Evolutionary conservation across 2,329 filamentous ascomycete species (phyloP), one percentile per base, ranked within the genome.

Genomic region (Colletotrichum ledebouriae): DNA sequence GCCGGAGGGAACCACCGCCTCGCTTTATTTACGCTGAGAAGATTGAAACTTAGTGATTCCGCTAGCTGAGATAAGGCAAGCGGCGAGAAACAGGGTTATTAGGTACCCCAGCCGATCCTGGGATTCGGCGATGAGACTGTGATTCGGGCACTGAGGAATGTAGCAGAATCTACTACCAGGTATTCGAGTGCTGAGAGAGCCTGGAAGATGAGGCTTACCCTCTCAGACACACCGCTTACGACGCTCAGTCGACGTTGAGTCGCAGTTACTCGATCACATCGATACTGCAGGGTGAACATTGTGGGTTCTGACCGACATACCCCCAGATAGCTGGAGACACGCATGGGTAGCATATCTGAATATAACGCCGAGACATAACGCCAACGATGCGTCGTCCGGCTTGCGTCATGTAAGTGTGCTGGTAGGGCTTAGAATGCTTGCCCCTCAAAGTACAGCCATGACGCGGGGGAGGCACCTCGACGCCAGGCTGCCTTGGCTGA

Each of bases 401-500:
- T 33, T 47, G 52, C 25, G 20, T 37, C 55, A 34, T 60, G 33
- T 46, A 25, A 66, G 49, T 66, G 49, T 49, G 22, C 39, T 37
- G 17, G 37, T 25, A 41, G 9, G 41, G 15, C 15, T 29, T 37
- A 25, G 41, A 42, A 17, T 20, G 17, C 56, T 42, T 64, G 29
- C 15, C 49, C 10, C 33, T 25, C 20, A 4, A 52, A 52, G 20
- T 47, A 20, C 44, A 66, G 25, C 37, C 17, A 44, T 20, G 13
- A 34, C 13, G 29, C 17, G 7, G 7, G 29, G 34, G 59, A 13
- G 50, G n/a, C 29, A 17, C 41, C 41, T 29, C 50, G 15, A 17
- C 25, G 20, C 41, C 50, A 63, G 67, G 50, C 52, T 62, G 67
- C 50, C 50, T 67, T 69, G 58, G 57, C 63, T 63, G 63, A 63